Evolutionary conservation across 1,139 yeast species (phyloP).

Genomic region (Suhomyces wounanorum): DNA sequence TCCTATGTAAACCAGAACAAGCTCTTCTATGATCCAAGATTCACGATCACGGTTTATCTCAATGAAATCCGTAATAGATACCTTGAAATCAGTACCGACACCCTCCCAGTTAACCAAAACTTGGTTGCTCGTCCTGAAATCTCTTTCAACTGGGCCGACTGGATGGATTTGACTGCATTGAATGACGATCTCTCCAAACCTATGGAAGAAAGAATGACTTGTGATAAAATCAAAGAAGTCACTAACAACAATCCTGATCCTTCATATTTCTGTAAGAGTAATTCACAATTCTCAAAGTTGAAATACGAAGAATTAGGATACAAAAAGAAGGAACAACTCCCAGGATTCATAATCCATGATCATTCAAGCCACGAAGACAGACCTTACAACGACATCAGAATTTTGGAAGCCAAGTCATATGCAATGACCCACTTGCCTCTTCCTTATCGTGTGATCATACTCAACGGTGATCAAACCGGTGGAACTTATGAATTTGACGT

Average conservation of each 20-base stretch:
- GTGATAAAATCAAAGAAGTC: constrained; percentile 18
- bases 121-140: constrained; percentile 8
- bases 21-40: constrained; percentile 21
- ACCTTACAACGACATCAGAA: constrained; percentile 17
- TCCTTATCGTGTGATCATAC: constrained; percentile 34
- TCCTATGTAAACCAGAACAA: constrained; percentile 20
- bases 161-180: constrained; percentile 19
- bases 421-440: constrained; percentile 30
- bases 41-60: constrained; percentile 19
- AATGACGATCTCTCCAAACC: constrained; percentile 15
- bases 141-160: constrained; percentile 25
- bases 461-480: constrained; percentile 26
- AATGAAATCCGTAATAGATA: constrained; percentile 19
- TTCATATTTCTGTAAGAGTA: constrained; percentile 18
- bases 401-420: constrained; percentile 21
- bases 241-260: constrained; percentile 19
- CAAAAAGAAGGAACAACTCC: constrained; percentile 16
- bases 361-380: constrained; percentile 26
- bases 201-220: constrained; percentile 12
- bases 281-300: constrained; percentile 9
- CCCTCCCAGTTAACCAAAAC: constrained; percentile 3
- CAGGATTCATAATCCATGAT: constrained; percentile 18
- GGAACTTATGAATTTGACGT: constrained; percentile 37
- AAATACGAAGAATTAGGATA: constrained; percentile 16
- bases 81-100: constrained; percentile 9